Evolutionary conservation across 345 rosid species (phyloP), one percentile per base, ranked within the genome.

Genomic region (Arabis hirsuta): DNA sequence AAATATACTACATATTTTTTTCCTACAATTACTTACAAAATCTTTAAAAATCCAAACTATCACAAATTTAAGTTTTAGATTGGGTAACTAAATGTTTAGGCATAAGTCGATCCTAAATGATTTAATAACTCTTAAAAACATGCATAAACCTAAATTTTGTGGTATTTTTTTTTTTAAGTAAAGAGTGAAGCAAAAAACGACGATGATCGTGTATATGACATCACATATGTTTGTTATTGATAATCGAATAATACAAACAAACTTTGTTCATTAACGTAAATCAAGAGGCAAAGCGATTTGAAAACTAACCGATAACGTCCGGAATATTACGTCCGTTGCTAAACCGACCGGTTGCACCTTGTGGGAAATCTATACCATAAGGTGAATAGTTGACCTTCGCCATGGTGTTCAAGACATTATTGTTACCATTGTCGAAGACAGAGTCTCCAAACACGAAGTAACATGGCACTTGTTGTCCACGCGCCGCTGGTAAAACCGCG

Each of bases 371-470:
- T 29, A 84, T 79, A 16, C 96, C 96, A 43, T 87, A 89, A 29
- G 95, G 95, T 6, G 9, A 4, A 55, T 82, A 88, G 73, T 87
- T 69, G 39, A 81, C 91, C 69, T 78, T 81, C 9, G 95, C 90
- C 16, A 1, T 14, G 3, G 90, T 85, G 12, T 13, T 2, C 31
- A 85, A 84, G 29, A 11, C 55, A 57, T 88, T 88, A 66, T 88
- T 88, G 65, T 88, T 88, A 50, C 91, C 95, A 39, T 69, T 82
- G 55, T 88, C 91, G 2, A 80, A 81, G 62, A 82, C 63, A 0
- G 95, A 88, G 59, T 85, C 95, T 43, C 95, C 91, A 4, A 88
- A 86, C 61, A 88, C 80, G 65, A 84, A 88, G 82, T 78, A 88
- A 70, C 91, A 85, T 13, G 83, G 82, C 1, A 55, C 81, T 60